phyloP scores from a whole-genome alignment of 192 early-diverging fungal genomes.

The Dispira simplex region DNA sequence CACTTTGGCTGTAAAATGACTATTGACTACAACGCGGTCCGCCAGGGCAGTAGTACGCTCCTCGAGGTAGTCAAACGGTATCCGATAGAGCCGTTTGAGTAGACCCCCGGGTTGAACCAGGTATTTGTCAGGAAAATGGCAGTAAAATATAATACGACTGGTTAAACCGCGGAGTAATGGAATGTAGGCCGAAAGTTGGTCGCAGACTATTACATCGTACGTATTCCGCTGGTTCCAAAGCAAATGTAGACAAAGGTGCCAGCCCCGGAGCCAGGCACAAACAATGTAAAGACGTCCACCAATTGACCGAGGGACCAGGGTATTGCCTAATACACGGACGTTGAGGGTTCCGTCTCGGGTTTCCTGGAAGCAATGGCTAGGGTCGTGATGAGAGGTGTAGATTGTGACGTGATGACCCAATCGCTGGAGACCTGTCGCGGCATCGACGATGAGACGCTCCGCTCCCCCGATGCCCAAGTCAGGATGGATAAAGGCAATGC shows the following conservation, averaged over 20 bases:
- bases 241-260: constrained; percentile 45
- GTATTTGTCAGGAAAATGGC: constrained; percentile 84
- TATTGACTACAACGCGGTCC: constrained; percentile 86
- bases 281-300: constrained; percentile 60
- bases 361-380: constrained; percentile 79
- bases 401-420: constrained; percentile 65
- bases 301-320: constrained; percentile 51
- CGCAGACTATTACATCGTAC: constrained; percentile 69
- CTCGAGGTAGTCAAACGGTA: constrained; percentile 72
- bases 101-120: constrained; percentile 44
- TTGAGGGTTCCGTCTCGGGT: constrained; percentile 71
- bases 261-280: constrained; percentile 64
- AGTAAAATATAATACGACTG: constrained; percentile 78
- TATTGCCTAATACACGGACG: constrained; percentile 55
- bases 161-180: constrained; percentile 58
- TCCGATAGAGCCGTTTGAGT: constrained; percentile 54
- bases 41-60: constrained; percentile 75
- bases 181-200: constrained; percentile 74
- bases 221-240: constrained; percentile 21
- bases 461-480: constrained; percentile 94
- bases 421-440: constrained; percentile 62
- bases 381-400: constrained; percentile 87
- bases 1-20: constrained; percentile 62
- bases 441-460: constrained; percentile 88
- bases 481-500: constrained; percentile 78